These are phyloP conservation scores for Cydonia oblonga DNA, from an alignment of 331 rosid species.

Conservation along the genomic window DNA sequence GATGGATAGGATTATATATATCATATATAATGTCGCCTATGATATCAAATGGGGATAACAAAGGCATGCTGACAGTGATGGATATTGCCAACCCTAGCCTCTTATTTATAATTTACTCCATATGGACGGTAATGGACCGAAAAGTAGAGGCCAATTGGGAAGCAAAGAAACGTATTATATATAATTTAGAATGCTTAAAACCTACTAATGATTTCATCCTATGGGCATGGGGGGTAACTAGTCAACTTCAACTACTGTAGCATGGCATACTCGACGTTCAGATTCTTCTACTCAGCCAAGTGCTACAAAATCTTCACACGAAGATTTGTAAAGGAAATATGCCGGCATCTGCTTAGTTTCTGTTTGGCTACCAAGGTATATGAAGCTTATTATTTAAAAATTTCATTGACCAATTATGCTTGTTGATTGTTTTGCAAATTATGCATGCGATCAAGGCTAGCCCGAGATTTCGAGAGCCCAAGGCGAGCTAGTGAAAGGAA, in stretches of 20 bases:
- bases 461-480: too few relatives aligned
- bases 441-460: too few relatives aligned
- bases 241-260: background rate
- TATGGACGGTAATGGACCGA: background rate
- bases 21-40: background rate
- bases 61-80: constrained; percentile 35
- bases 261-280: constrained; percentile 1
- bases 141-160: background rate
- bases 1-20: constrained; percentile 6
- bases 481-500: too few relatives aligned
- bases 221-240: background rate
- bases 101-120: background rate
- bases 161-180: background rate
- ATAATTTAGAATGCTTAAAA: background rate
- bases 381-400: background rate
- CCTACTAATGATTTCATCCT: background rate
- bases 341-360: background rate
- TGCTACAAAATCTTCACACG: background rate
- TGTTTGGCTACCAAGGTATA: background rate
- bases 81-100: background rate
- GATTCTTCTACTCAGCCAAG: background rate
- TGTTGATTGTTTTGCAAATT: too few relatives aligned
- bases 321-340: background rate
- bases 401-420: background rate
- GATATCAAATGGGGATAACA: constrained; percentile 7